phyloP scores from a whole-genome alignment of 202 grass and related monocot species.

The Schoenoplectus tabernaemontani region DNA sequence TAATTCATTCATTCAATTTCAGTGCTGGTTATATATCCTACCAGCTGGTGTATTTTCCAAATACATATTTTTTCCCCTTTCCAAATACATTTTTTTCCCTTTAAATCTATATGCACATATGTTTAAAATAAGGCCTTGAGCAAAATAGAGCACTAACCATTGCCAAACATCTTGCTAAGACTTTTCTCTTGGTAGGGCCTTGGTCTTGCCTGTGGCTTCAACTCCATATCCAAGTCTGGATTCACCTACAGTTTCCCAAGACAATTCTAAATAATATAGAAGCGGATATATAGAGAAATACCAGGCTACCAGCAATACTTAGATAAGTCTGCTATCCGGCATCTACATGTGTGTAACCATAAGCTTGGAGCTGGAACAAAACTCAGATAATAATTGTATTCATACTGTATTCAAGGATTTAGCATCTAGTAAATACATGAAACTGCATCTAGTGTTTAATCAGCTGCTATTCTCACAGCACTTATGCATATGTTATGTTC shows the following conservation, averaged over 20 bases:
- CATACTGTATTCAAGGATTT: neutral
- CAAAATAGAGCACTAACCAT: constrained; percentile 44
- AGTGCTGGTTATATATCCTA: neutral
- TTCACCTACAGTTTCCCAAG: constrained; percentile 46
- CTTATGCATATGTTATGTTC: neutral
- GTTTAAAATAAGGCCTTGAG: neutral
- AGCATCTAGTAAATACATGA: neutral
- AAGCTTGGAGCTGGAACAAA: neutral
- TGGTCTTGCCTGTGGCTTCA: constrained; percentile 80
- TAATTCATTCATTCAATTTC: neutral
- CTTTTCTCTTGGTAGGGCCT: constrained; percentile 98
- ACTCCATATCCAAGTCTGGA: constrained; percentile 92
- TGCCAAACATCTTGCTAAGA: constrained; percentile 98
- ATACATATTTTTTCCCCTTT: too few relatives aligned
- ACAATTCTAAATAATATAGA: constrained; percentile 18
- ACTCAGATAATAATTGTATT: neutral
- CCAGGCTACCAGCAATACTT: neutral
- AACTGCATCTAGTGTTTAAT: neutral
- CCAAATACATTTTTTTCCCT: neutral
- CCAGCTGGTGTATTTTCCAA: neutral
- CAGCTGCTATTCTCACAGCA: neutral
- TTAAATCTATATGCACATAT: neutral
- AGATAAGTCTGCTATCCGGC: neutral
- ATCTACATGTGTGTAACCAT: neutral
- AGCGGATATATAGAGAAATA: neutral